A percentile compares a stretch with the other conserved stretches of the same genome.
phyloP scores from a whole-genome alignment of 2,329 filamentous ascomycete species.

The Scopulariopsis brevicaulis region DNA sequence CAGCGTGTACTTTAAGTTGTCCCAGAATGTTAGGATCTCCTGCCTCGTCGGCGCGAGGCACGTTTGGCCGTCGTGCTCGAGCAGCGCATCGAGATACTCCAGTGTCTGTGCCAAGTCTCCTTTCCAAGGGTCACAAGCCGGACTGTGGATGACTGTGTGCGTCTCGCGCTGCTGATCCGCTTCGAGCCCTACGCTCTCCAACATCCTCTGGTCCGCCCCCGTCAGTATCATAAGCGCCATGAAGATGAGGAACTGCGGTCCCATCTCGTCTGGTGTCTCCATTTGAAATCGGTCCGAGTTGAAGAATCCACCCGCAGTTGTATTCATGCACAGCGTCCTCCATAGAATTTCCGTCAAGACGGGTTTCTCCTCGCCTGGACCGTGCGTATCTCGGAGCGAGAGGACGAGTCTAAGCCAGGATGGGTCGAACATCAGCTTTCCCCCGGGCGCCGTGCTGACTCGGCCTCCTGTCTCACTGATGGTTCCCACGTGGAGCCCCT shows the following conservation, averaged over 20 bases:
- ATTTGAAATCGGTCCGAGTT: slow-evolving; percentile 7
- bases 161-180: slow-evolving; percentile 1
- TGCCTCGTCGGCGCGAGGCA: slow-evolving; percentile 10
- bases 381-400: slow-evolving; percentile 6
- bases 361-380: background rate
- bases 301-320: slow-evolving; percentile 11
- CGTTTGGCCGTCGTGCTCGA: slow-evolving; percentile 9
- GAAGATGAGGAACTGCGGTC: slow-evolving; percentile 11
- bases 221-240: slow-evolving; percentile 14
- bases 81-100: slow-evolving; percentile 9
- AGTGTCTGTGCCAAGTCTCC: slow-evolving; percentile 10
- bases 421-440: slow-evolving; percentile 12
- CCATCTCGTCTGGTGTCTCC: slow-evolving; percentile 10
- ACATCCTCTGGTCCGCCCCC: slow-evolving; percentile 20
- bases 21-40: slow-evolving; percentile 11
- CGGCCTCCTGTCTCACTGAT: slow-evolving; percentile 8
- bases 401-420: slow-evolving; percentile 11
- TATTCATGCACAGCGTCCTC: slow-evolving; percentile 16
- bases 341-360: slow-evolving; percentile 11
- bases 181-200: slow-evolving; percentile 17
- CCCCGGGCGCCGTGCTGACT: slow-evolving; percentile 5
- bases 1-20: slow-evolving; percentile 10
- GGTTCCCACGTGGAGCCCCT: slow-evolving; percentile 9
- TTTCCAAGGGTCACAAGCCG: slow-evolving; percentile 10
- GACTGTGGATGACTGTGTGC: slow-evolving; percentile 5